Evolutionary conservation across 495 filamentous ascomycete genomes (phyloP), one percentile per base, ranked within the genome.

Genomic region (Penicillium egyptiacum): DNA sequence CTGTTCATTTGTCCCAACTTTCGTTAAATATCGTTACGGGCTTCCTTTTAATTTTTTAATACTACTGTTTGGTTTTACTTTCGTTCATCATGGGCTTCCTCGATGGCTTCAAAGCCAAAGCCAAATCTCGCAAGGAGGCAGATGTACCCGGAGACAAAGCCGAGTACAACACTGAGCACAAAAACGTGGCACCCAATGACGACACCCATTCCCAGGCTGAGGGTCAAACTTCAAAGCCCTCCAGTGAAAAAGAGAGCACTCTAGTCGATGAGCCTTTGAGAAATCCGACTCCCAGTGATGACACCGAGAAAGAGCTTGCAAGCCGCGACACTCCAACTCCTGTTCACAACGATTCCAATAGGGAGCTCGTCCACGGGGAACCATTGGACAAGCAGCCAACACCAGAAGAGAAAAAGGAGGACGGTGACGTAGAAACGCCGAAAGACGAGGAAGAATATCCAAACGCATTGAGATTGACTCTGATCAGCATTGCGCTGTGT

Each of bases 401-500:
- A 45, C 33, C 55, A 14, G 56, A 57, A 22, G 55, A 59, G 16
- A 55, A 50, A 22, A 53, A 59, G 26, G 44, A 26, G 5, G 53
- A 37, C 19, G 50, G 19, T 31, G 63, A 59, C 25, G 12, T 43
- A 26, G 53, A 63, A 17, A 46, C 45, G 17, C 54, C 57, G n/a
- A 70, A 71, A 2, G 77, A 78, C 17, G 70, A 74, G 35, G 53
- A 53, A 1, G 72, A 81, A 40, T 86, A 86, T 58, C 85, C 83
- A 0, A 68, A 56, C 0, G 64, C 70, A 17, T 75, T 75, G 62
- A 83, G 74, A 50, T 69, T 89, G 5, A 57, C 62, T 17, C 62
- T 86, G 33, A 87, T 88, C 54, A 82, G 81, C 1, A 73, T 82
- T 52, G 85, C 82, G 14, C 63, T 89, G 19, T 81, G 79, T 60